Evolutionary conservation across 2,329 filamentous ascomycete genomes (phyloP).

Genomic region (Sordariomycetes sp.): DNA sequence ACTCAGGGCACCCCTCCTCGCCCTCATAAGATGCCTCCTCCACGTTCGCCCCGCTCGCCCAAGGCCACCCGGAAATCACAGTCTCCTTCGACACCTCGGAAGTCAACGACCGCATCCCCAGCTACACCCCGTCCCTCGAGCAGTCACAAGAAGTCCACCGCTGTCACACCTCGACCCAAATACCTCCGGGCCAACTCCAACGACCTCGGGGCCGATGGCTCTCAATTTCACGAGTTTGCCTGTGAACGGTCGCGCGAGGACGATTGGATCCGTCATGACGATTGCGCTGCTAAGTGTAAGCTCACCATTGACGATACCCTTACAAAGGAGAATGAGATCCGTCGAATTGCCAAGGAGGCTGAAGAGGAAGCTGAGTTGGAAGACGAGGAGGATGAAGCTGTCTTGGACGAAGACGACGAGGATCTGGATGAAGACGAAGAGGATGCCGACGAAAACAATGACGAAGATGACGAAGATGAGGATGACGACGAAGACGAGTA

Average conservation of each 20-base stretch:
- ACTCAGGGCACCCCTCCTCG: slow-evolving; percentile 28
- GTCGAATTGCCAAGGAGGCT: slow-evolving; percentile 76
- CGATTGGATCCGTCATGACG: slow-evolving; percentile 76
- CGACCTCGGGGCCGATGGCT: slow-evolving; percentile 45
- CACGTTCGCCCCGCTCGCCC: slow-evolving; percentile 2
- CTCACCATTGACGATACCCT: slow-evolving; percentile 87
- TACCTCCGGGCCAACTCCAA: slow-evolving; percentile 41
- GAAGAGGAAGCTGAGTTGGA: slow-evolving; percentile 79
- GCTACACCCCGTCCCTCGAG: slow-evolving; percentile 1
- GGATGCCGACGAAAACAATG: slow-evolving; percentile 40
- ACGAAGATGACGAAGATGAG: slow-evolving; percentile 40
- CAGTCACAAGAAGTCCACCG: slow-evolving; percentile 14
- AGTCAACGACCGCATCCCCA: neutral
- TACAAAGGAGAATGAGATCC: slow-evolving; percentile 80
- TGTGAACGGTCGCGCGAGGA: slow-evolving; percentile 74
- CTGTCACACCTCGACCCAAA: slow-evolving; percentile 18
- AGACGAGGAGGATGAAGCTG: slow-evolving; percentile 43
- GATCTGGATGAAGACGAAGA: slow-evolving; percentile 38
- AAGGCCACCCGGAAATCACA: slow-evolving; percentile 19
- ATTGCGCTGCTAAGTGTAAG: slow-evolving; percentile 53
- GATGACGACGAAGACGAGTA: slow-evolving; percentile 41
- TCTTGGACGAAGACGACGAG: slow-evolving; percentile 34
- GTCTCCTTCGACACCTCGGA: slow-evolving; percentile 4
- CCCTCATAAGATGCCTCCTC: slow-evolving; percentile 13
- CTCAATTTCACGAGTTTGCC: slow-evolving; percentile 83